These are phyloP conservation scores for Podospora australis DNA, from an alignment of 495 filamentous ascomycete genomes.

Conservation along the genomic window DNA sequence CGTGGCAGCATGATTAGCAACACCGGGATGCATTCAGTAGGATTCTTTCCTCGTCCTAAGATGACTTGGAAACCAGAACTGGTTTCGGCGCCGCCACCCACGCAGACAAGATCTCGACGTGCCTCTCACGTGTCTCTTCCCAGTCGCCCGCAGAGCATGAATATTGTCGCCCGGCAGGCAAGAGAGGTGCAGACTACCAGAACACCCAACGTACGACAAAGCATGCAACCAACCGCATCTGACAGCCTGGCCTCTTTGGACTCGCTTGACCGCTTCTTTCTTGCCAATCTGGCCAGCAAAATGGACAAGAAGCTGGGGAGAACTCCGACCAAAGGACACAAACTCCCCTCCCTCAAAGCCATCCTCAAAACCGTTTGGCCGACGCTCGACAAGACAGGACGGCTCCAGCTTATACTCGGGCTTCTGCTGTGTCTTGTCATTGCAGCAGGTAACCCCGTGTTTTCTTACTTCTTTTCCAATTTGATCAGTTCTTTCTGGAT, in stretches of 20 bases:
- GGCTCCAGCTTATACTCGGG: slow-evolving; percentile 53
- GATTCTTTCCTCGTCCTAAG: slow-evolving; percentile 14
- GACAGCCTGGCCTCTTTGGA: slow-evolving; percentile 13
- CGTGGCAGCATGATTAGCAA: slow-evolving; percentile 9
- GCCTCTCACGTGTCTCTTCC: background rate
- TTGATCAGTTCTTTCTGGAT: slow-evolving; percentile 65
- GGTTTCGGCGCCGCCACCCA: background rate
- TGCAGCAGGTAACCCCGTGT: slow-evolving; percentile 65
- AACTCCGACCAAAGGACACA: background rate
- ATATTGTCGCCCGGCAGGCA: slow-evolving; percentile 14
- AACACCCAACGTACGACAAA: slow-evolving; percentile 6
- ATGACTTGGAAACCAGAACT: slow-evolving; percentile 7
- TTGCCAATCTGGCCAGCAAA: slow-evolving; percentile 19
- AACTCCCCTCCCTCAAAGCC: slow-evolving; percentile 36
- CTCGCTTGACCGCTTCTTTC: slow-evolving; percentile 23
- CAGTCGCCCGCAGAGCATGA: slow-evolving; percentile 6
- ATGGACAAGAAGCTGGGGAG: slow-evolving; percentile 16
- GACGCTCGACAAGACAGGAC: slow-evolving; percentile 44
- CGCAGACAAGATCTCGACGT: background rate
- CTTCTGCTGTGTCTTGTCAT: slow-evolving; percentile 56
- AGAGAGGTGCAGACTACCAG: slow-evolving; percentile 17
- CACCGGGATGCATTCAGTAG: slow-evolving; percentile 2
- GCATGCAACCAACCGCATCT: background rate
- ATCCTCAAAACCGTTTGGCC: slow-evolving; percentile 77
- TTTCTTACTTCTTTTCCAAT: slow-evolving; percentile 70